Evolutionary conservation across 306 rosid genomes (phyloP).

Genomic region (Hylodesmum podocarpum): DNA sequence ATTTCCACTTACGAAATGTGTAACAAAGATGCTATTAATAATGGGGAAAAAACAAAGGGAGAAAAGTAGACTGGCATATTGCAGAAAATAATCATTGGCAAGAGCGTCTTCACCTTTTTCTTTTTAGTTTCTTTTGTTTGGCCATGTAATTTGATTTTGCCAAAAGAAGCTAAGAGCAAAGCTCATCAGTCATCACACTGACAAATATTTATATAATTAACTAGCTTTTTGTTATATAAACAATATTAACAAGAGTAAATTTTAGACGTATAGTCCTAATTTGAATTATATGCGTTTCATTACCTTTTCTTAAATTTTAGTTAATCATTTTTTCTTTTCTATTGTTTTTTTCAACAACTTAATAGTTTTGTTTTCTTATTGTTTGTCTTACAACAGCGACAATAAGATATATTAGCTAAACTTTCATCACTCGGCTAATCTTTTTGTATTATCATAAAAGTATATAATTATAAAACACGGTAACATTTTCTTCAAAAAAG

Average conservation of each 20-base stretch:
- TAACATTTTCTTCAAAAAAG: too few relatives aligned
- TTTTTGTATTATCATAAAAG: too few relatives aligned
- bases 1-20: not conserved
- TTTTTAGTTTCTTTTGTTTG: not conserved
- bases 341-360: too few relatives aligned
- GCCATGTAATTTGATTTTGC: not conserved
- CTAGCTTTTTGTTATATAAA: not conserved
- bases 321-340: too few relatives aligned
- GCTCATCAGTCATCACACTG: not conserved
- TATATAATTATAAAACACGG: not conserved
- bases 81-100: constrained; percentile 29
- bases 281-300: not conserved
- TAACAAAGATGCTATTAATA: not conserved
- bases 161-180: not conserved
- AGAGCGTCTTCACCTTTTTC: constrained; percentile 20
- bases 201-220: not conserved
- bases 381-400: too few relatives aligned
- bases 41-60: not conserved
- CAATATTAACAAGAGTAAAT: too few relatives aligned
- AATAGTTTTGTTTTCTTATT: too few relatives aligned
- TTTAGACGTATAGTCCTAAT: not conserved
- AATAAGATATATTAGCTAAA: too few relatives aligned
- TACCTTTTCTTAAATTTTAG: not conserved
- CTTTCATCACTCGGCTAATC: too few relatives aligned
- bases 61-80: not conserved